These are phyloP conservation scores for Camelina neglecta DNA, from an alignment of 345 rosid genomes.

Conservation along the genomic window DNA sequence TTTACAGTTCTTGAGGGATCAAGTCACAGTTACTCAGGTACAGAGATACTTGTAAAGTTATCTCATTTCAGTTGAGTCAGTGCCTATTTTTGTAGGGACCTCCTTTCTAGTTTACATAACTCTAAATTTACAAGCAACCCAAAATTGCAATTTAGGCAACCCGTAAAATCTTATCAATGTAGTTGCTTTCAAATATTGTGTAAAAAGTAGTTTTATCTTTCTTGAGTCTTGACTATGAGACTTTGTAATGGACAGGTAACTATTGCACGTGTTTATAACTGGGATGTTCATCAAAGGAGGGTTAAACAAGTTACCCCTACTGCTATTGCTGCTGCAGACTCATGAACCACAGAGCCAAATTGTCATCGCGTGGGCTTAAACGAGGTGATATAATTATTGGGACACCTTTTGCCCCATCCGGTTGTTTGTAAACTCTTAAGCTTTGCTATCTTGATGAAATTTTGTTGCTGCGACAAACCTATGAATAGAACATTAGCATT, in stretches of 20 bases:
- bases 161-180: not conserved
- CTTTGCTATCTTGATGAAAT: slow-evolving; percentile 23
- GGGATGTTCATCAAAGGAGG: slow-evolving; percentile 93
- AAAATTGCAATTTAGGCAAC: not conserved
- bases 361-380: not conserved
- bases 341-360: slow-evolving; percentile 38
- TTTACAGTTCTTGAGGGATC: slow-evolving; percentile 92
- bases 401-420: not conserved
- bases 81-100: not conserved
- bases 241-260: slow-evolving; percentile 62
- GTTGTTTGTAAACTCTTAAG: slow-evolving; percentile 14
- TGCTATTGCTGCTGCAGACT: slow-evolving; percentile 50
- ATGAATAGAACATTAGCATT: slow-evolving; percentile 28
- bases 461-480: slow-evolving; percentile 20
- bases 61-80: slow-evolving; percentile 5
- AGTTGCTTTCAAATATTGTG: not conserved
- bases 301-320: slow-evolving; percentile 56
- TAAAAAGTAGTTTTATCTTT: slow-evolving; percentile 3
- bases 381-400: slow-evolving; percentile 21
- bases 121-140: not conserved
- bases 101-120: not conserved
- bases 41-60: not conserved
- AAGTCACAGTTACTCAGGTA: slow-evolving; percentile 97
- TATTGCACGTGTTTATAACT: slow-evolving; percentile 81
- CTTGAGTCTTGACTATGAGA: not conserved